These are phyloP conservation scores for Tolypocladium paradoxum DNA, from an alignment of 2,329 filamentous ascomycete genomes.

Conservation along the genomic window DNA sequence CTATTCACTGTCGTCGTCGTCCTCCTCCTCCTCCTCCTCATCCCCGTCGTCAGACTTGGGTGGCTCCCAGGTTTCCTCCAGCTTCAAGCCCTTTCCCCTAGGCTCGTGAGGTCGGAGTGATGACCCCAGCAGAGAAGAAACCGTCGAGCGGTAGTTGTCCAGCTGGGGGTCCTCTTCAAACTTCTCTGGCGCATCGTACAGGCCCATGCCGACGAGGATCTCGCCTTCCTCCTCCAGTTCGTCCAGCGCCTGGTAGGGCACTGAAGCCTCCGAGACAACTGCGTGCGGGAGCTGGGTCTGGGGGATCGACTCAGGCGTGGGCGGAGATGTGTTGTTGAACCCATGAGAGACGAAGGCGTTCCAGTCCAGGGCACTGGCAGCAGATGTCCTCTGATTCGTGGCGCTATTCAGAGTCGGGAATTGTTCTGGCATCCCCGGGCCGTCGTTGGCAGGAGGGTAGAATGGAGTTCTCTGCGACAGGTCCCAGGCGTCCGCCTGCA, in stretches of 20 bases:
- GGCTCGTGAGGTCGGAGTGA: conserved; percentile 33
- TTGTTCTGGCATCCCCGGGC: conserved; percentile 15
- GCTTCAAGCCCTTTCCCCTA: conserved; percentile 63
- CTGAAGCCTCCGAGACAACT: conserved; percentile 36
- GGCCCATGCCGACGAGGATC: conserved; percentile 70
- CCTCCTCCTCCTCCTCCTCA: conserved; percentile 36
- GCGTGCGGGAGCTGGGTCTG: conserved; percentile 38
- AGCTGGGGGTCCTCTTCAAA: conserved; percentile 35
- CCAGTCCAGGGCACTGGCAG: conserved; percentile 26
- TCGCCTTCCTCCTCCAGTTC: conserved; percentile 52
- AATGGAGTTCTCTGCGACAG: conserved; percentile 18
- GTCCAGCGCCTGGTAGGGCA: conserved; percentile 38
- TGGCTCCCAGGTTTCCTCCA: conserved; percentile 71
- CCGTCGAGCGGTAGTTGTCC: conserved; percentile 43
- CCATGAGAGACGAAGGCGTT: conserved; percentile 33
- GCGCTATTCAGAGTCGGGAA: conserved; percentile 16
- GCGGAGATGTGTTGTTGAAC: conserved; percentile 40
- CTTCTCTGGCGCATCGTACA: conserved; percentile 64
- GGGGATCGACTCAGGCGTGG: conserved; percentile 49
- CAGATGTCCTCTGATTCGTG: conserved; percentile 4
- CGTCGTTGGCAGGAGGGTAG: conserved; percentile 13
- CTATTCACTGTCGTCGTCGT: conserved; percentile 26
- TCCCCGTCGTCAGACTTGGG: conserved; percentile 52
- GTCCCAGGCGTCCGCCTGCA: conserved; percentile 27
- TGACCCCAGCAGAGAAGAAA: conserved; percentile 43